Evolutionary conservation across 1,284 basidiomycete species (phyloP), one percentile per base, ranked within the genome.

Genomic region (Irpex rosettiformis): DNA sequence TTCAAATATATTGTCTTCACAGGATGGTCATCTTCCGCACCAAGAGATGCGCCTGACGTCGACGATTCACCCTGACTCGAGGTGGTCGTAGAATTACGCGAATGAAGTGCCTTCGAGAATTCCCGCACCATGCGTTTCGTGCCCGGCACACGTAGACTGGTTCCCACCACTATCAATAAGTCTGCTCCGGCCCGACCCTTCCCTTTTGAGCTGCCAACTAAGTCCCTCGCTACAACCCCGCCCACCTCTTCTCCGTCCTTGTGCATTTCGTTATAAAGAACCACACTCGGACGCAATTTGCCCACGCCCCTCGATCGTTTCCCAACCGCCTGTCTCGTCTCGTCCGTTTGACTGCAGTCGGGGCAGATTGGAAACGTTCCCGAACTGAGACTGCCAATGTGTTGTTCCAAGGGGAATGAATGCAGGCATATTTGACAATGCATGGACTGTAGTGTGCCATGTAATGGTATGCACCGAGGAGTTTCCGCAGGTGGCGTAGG

Each of bases 61-160:
- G 64, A 60, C 1, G 53, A 47, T 64, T 47, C n/a, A 58, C 56
- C 52, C 62, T 63, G 47, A 56, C 60, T 40, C 43, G 29, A 3
- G 61, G 56, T 5, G 62, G 56, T 60, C 66, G 72, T 66, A 25
- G 69, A 61, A 3, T 74, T 74, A 37, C 84, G 77, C 8, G 80
- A 77, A 61, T 80, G 82, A 28, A 92, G 84, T 8, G 91, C 89
- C 73, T 93, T 94, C 28, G 92, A 82, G 72, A 97, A 93, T 72
- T 97, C 94, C 61, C 93, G 85, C 28, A 96, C 93, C 69, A 98
- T 92, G 62, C 92, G 80, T 73, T 96, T 97, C 53, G 95, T 96
- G 8, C 95, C 95, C 1, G 93, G 94, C 7, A 98, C 92, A 64
- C 88, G 84, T 57, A 98, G 76, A 68, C 89, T 93, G 52, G 95